These are phyloP conservation scores for Cryptococcus hybrid DNA, from an alignment of 1,284 basidiomycete species.

Conservation along the genomic window DNA sequence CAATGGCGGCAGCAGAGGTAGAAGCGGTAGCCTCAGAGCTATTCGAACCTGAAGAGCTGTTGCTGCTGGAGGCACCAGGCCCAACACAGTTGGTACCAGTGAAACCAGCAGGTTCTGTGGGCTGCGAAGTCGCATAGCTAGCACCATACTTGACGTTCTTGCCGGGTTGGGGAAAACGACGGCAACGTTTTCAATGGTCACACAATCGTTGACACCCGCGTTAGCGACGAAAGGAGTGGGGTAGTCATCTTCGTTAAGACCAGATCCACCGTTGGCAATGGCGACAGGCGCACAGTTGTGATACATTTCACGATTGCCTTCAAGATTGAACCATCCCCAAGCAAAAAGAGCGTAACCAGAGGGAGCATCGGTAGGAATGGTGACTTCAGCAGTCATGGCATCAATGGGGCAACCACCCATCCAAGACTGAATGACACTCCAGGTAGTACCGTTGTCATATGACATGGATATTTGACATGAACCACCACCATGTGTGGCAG, in stretches of 20 bases:
- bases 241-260: slow-evolving; percentile 19
- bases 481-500: slow-evolving; percentile 49
- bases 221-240: slow-evolving; percentile 51
- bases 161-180: slow-evolving; percentile 44
- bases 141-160: slow-evolving; percentile 33
- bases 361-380: slow-evolving; percentile 45
- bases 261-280: slow-evolving; percentile 37
- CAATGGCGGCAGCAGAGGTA: not conserved
- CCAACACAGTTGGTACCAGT: slow-evolving; percentile 24
- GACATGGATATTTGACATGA: slow-evolving; percentile 50
- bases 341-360: slow-evolving; percentile 49
- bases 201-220: slow-evolving; percentile 38
- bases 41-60: not conserved
- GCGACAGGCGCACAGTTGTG: slow-evolving; percentile 51
- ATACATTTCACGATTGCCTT: slow-evolving; percentile 49
- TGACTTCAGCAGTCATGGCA: slow-evolving; percentile 30
- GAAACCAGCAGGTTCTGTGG: slow-evolving; percentile 18
- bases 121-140: slow-evolving; percentile 17
- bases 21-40: not conserved
- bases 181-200: slow-evolving; percentile 29
- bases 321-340: slow-evolving; percentile 52
- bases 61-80: slow-evolving; percentile 4
- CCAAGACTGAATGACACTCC: slow-evolving; percentile 47
- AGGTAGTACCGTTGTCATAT: slow-evolving; percentile 50
- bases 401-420: slow-evolving; percentile 49